Percentiles rank a stretch among this genome's conserved stretches.
phyloP scores from a whole-genome alignment of 495 filamentous ascomycete genomes.

The Xylaria flabelliformis region DNA sequence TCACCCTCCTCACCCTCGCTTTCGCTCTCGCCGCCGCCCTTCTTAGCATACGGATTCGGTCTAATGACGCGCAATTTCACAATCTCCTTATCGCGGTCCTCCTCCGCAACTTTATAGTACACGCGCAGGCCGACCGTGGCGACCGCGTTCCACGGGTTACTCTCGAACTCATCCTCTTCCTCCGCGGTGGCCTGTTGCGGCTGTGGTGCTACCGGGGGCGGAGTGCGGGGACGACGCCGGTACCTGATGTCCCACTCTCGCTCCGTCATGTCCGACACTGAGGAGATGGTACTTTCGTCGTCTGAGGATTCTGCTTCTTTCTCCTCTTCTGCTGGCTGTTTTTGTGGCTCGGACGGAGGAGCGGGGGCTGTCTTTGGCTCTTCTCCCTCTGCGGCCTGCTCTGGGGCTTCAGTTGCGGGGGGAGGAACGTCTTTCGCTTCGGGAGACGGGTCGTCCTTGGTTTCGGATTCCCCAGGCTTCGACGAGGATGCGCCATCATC shows the following conservation, averaged over 20 bases:
- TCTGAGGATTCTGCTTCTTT: slow-evolving; percentile 42
- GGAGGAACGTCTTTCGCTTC: slow-evolving; percentile 16
- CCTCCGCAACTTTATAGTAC: slow-evolving; percentile 66
- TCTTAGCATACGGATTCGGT: slow-evolving; percentile 44
- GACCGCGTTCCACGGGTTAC: slow-evolving; percentile 85
- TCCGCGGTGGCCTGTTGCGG: not conserved
- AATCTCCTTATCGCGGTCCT: slow-evolving; percentile 56
- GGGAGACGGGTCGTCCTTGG: slow-evolving; percentile 13
- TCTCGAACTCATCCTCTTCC: slow-evolving; percentile 51
- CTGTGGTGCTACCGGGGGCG: slow-evolving; percentile 19
- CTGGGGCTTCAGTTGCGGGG: not conserved
- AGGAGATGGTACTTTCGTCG: slow-evolving; percentile 42
- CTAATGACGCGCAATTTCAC: slow-evolving; percentile 49
- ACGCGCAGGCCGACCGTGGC: slow-evolving; percentile 80
- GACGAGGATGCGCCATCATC: not conserved
- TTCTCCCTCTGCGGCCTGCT: slow-evolving; percentile 17
- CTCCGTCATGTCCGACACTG: slow-evolving; percentile 47
- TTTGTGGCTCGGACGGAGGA: not conserved
- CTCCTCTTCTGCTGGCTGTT: slow-evolving; percentile 6
- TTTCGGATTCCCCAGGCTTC: slow-evolving; percentile 15
- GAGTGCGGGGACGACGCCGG: slow-evolving; percentile 27
- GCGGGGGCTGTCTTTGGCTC: slow-evolving; percentile 29
- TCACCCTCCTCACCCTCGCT: slow-evolving; percentile 25
- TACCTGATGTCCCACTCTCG: slow-evolving; percentile 43
- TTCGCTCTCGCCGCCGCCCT: slow-evolving; percentile 30